Base-by-base conservation (phyloP, 2,329 filamentous ascomycete genomes). In the Biscogniauxia sp. region DNA sequence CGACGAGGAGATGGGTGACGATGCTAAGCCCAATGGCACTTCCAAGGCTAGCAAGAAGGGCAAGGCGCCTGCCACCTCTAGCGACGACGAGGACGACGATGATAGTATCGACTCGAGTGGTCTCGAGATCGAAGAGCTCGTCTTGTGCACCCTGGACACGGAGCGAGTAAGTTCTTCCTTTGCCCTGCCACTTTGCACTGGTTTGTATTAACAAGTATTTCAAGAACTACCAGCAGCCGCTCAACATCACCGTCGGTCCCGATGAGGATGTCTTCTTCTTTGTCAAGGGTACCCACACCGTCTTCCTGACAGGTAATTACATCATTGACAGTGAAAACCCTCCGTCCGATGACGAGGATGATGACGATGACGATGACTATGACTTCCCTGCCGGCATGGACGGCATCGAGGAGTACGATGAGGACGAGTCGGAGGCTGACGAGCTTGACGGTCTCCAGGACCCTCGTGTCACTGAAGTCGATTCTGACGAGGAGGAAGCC, bases 301-400 rank as follows among this genome's bases (percentile, higher is more conserved):
- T 99, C 73, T 95, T 89, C 80, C 86, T 99, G 62, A 98, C 94
- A 64, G 95, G 95, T 70, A 99, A 99, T 86, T 98, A 97, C 79
- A 85, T 99, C 68, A 86, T 95, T 73, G 82, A 87, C 64, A 83
- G 88, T 61, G 80, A 85, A 53, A 85, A 90, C 53, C 84, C 88
- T 55, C 83, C 84, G 53, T 83, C 85, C 54, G 84, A 85, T 55
- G 84, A 86, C 20, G 84, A 86, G 51, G 81, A 86, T 20, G 85
- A 87, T 19, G 84, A 87, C 51, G 87, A 23, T 23, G 23, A 23
- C 5, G 23, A 89, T 7, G 90, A 92, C 61, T 95, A 96, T 74
- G 92, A 96, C 72, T 82, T 95, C 57, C 89, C 89, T 51, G 89
- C 89, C 25, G 91, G 92, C 68, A 85, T 91, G 75, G 89, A 92